Evolutionary conservation across 169 alveolate genomes (phyloP).

Genomic region (Plasmodium berghei): DNA sequence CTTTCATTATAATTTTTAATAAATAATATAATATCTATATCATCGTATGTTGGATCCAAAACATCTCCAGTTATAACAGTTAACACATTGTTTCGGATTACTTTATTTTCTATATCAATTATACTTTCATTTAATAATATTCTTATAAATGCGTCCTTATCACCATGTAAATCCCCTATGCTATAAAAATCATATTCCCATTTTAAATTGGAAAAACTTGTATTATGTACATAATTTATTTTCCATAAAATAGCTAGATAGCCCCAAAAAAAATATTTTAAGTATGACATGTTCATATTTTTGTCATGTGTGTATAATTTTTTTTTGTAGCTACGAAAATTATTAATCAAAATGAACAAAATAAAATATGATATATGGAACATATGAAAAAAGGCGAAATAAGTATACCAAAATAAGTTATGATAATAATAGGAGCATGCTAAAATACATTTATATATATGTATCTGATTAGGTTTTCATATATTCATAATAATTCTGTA

Average conservation of each 20-base stretch:
- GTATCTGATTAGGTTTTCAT: too few species aligned
- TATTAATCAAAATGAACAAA: too few species aligned
- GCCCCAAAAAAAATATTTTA: slow-evolving; percentile 1
- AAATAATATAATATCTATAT: slow-evolving; percentile 64
- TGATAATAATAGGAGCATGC: too few species aligned
- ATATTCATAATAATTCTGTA: too few species aligned
- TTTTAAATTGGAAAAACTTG: slow-evolving; percentile 32
- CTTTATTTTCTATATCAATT: slow-evolving; percentile 35
- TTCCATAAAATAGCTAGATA: slow-evolving; percentile 14
- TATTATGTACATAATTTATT: slow-evolving; percentile 18
- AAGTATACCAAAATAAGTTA: too few species aligned
- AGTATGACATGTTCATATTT: slow-evolving; percentile 21
- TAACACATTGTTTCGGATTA: slow-evolving; percentile 27
- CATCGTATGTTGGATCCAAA: slow-evolving; percentile 67
- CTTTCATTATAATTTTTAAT: slow-evolving; percentile 42
- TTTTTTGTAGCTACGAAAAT: background rate
- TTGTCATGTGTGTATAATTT: background rate
- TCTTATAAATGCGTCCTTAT: slow-evolving; percentile 59
- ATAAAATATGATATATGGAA: too few species aligned
- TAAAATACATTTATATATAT: too few species aligned
- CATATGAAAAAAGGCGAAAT: too few species aligned
- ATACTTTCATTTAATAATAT: slow-evolving; percentile 46
- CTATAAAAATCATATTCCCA: slow-evolving; percentile 63
- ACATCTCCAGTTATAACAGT: slow-evolving; percentile 70
- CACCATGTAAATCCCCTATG: slow-evolving; percentile 67